Evolutionary conservation across 352 stramenopile genomes (phyloP).

Genomic region (Globisporangium solare): DNA sequence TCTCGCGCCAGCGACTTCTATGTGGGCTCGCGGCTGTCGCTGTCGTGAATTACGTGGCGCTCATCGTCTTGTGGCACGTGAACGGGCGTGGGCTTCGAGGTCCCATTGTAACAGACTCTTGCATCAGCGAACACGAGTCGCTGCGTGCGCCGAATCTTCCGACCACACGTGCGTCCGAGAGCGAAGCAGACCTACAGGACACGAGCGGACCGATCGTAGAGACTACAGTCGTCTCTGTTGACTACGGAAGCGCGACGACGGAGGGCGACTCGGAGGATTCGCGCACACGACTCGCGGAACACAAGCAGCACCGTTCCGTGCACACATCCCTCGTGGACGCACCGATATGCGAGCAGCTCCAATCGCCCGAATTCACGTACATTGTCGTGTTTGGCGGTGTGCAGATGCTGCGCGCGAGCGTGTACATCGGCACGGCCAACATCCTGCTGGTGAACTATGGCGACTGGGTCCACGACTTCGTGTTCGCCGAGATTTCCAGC

Average conservation of each 20-base stretch:
- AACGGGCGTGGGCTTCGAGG: slow-evolving; percentile 53
- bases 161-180: not conserved
- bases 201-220: slow-evolving; percentile 8
- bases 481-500: slow-evolving; percentile 86
- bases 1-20: slow-evolving; percentile 43
- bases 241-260: slow-evolving; percentile 3
- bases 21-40: slow-evolving; percentile 40
- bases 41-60: slow-evolving; percentile 36
- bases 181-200: slow-evolving; percentile 15
- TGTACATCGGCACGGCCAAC: slow-evolving; percentile 86
- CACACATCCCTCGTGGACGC: slow-evolving; percentile 47
- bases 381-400: slow-evolving; percentile 66
- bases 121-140: slow-evolving; percentile 8
- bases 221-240: not conserved
- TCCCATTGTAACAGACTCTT: slow-evolving; percentile 11
- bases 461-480: slow-evolving; percentile 43
- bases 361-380: slow-evolving; percentile 77
- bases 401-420: slow-evolving; percentile 70
- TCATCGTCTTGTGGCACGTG: slow-evolving; percentile 71
- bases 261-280: not conserved
- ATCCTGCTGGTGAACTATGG: slow-evolving; percentile 82
- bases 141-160: slow-evolving; percentile 3
- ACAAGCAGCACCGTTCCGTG: slow-evolving; percentile 10
- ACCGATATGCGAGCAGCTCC: slow-evolving; percentile 51
- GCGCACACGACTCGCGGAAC: not conserved